A percentile compares a stretch with the other conserved stretches of the same genome.
Evolutionary conservation across 371 early-diverging fungal species (phyloP).

Genomic region (Apophysomyces sp.): DNA sequence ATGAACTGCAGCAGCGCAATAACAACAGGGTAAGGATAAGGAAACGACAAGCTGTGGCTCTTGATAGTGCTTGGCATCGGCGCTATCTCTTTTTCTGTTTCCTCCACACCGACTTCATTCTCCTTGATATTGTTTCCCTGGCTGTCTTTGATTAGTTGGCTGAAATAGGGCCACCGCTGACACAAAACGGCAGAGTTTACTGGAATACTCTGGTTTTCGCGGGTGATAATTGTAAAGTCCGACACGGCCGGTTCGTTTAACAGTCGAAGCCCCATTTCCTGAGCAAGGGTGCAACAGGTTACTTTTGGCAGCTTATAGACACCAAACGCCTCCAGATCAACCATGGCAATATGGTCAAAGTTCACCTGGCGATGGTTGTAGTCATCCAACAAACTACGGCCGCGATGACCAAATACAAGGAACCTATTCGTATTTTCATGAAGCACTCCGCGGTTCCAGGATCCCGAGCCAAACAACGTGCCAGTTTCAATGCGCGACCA

Average conservation of each 20-base stretch:
- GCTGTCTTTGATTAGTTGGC: constrained; percentile 46
- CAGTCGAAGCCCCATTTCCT: constrained; percentile 62
- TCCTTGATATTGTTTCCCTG: background rate
- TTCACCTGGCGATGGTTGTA: constrained; percentile 76
- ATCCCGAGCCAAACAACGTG: constrained; percentile 59
- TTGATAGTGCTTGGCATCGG: constrained; percentile 3
- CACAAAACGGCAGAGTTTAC: constrained; percentile 69
- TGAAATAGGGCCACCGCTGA: constrained; percentile 69
- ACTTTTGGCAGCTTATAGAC: constrained; percentile 47
- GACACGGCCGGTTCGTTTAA: constrained; percentile 59
- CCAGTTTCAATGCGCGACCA: constrained; percentile 75
- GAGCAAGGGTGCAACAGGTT: constrained; percentile 45
- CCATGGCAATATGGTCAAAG: constrained; percentile 63
- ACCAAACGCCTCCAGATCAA: constrained; percentile 72
- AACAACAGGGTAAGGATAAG: constrained; percentile 54
- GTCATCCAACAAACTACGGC: constrained; percentile 68
- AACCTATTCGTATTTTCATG: constrained; percentile 63
- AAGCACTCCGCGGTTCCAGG: constrained; percentile 76
- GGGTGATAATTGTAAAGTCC: constrained; percentile 58
- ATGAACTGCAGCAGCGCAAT: constrained; percentile 59
- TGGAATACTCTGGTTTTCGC: constrained; percentile 55
- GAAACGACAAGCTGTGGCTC: constrained; percentile 33
- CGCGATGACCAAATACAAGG: constrained; percentile 73
- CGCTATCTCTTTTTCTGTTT: background rate
- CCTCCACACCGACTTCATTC: background rate